phyloP scores from a whole-genome alignment of 257 asterid species.

The Solanum sejunctum region DNA sequence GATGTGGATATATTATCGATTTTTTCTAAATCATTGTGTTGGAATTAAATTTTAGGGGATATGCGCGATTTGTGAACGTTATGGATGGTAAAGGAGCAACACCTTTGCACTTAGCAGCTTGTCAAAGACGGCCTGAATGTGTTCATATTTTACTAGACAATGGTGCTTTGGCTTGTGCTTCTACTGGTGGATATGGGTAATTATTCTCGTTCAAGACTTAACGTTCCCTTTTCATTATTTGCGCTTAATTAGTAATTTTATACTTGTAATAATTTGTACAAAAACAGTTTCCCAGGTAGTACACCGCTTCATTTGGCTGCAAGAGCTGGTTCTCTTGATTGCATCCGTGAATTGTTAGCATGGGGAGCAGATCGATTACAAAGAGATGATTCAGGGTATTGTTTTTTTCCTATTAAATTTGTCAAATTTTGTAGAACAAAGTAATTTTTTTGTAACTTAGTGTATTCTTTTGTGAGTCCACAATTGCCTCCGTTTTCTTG shows the following conservation, averaged over 20 bases:
- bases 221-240: neutral
- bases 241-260: neutral
- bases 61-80: slow-evolving; percentile 76
- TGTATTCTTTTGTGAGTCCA: neutral
- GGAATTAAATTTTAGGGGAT: slow-evolving; percentile 46
- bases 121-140: slow-evolving; percentile 66
- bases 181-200: slow-evolving; percentile 74
- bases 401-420: neutral
- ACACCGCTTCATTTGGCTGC: slow-evolving; percentile 99
- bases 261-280: neutral
- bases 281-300: slow-evolving; percentile 65
- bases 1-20: neutral
- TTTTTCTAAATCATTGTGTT: neutral
- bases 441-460: neutral
- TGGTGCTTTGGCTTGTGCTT: slow-evolving; percentile 84
- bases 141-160: slow-evolving; percentile 61
- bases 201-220: neutral
- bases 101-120: slow-evolving; percentile 88
- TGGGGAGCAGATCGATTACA: slow-evolving; percentile 91
- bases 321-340: slow-evolving; percentile 90
- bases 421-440: neutral
- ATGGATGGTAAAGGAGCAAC: slow-evolving; percentile 95
- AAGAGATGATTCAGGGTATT: slow-evolving; percentile 84
- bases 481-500: neutral
- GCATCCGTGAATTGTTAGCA: slow-evolving; percentile 79